Evolutionary conservation across 345 rosid genomes (phyloP).

Genomic region (Moringa oleifera): DNA sequence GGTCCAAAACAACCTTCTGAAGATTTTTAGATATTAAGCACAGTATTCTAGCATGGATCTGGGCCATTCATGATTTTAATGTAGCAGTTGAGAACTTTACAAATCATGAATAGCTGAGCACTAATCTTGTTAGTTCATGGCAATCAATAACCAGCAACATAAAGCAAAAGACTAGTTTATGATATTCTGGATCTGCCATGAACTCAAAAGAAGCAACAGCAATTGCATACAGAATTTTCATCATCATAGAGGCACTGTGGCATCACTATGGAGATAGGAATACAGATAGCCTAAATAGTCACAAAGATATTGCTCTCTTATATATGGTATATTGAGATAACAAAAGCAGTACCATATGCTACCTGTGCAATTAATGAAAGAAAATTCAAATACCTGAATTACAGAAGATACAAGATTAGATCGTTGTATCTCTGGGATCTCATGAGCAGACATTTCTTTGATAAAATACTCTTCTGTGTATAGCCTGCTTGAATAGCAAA

Average conservation of each 20-base stretch:
- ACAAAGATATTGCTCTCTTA: not conserved
- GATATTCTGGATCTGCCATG: not conserved
- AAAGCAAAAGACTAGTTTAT: not conserved
- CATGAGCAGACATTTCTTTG: constrained; percentile 77
- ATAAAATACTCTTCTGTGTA: constrained; percentile 82
- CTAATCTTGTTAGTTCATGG: no score
- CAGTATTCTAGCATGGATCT: no score
- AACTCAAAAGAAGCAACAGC: not conserved
- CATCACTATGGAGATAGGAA: no score
- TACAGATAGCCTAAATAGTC: not conserved
- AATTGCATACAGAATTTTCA: not conserved
- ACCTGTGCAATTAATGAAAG: constrained; percentile 13
- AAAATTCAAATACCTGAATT: constrained; percentile 58
- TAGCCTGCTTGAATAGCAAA: constrained; percentile 41
- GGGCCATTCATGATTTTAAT: no score
- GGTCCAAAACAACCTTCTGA: no score
- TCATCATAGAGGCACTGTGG: not conserved
- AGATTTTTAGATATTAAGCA: no score
- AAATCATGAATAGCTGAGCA: no score
- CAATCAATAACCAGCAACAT: no score
- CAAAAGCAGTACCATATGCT: not conserved
- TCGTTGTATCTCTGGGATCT: constrained; percentile 94
- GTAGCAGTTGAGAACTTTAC: no score
- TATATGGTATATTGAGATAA: no score
- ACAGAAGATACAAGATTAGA: constrained; percentile 87